Base-by-base conservation (phyloP, 2,329 filamentous ascomycete genomes). In the Cylindrodendrum hubeiense region DNA sequence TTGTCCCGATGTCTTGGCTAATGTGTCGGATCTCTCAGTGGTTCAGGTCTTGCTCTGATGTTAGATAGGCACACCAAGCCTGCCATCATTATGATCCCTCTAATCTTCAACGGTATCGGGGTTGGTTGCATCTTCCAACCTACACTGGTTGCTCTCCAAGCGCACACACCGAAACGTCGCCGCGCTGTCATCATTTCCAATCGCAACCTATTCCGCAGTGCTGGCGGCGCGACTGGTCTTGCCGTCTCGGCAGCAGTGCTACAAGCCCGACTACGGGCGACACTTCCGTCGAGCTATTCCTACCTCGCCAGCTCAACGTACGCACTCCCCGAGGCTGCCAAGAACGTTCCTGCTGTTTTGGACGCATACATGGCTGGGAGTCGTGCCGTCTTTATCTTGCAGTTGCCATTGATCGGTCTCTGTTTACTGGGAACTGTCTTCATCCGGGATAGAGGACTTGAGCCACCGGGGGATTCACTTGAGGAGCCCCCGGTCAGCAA, bases 121-220 rank as follows among this genome's bases (percentile, higher is more conserved):
- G 79, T 88, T 1, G 89, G 89, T 1, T 82, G 80, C 60, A 76
- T 79, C 22, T 83, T 84, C 55, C 81, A 84, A 63, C 81, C 81
- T 4, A 83, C 82, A 0, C 78, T 91, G 0, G 82, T 90, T 7
- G 88, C 88, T 1, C 75, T 87, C 8, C 87, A 89, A 72, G 86
- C 87, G 0, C 87, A 90, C 73, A 84, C 82, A 22, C 79, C 82
- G 1, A 88, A 87, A 72, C 77, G 83, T 0, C 85, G 90, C 44
- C 83, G 89, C 24, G 89, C 89, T 0, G 85, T 91, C 1, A 84
- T 90, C 22, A 90, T 90, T 37, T 87, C 86, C 3, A 85, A 86
- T 52, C 82, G 89, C 1, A 91, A 91, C 69, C 90, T 91, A 72
- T 82, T 90, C 64, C 84, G 89, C 6, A 86, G 84, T 53, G 78